These are phyloP conservation scores for Sugiyamaella sp. DNA, from an alignment of 1,139 yeast genomes.

Conservation along the genomic window DNA sequence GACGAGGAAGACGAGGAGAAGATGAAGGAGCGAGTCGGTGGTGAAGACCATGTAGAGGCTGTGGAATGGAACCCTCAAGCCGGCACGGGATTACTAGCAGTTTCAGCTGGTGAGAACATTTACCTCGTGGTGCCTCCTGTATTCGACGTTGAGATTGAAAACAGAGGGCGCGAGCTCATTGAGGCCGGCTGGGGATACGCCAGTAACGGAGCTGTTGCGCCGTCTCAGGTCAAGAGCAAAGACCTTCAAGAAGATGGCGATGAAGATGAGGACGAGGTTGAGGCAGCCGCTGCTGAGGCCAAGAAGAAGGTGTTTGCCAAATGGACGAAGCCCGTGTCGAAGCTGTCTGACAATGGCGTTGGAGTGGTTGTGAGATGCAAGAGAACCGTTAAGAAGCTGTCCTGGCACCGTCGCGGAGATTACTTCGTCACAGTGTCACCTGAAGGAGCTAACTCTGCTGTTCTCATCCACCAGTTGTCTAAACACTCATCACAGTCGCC, in stretches of 20 bases:
- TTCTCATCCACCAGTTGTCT: slow-evolving; percentile 89
- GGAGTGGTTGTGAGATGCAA: slow-evolving; percentile 70
- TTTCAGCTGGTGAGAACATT: slow-evolving; percentile 79
- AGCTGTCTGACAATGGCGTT: slow-evolving; percentile 66
- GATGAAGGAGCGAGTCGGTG: slow-evolving; percentile 29
- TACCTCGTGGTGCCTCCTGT: slow-evolving; percentile 86
- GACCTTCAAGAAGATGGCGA: slow-evolving; percentile 31
- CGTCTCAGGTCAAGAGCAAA: slow-evolving; percentile 30
- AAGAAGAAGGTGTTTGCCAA: slow-evolving; percentile 65
- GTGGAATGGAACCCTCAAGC: slow-evolving; percentile 86
- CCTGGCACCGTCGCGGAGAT: slow-evolving; percentile 99
- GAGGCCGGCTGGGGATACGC: slow-evolving; percentile 95
- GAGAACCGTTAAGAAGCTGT: slow-evolving; percentile 74
- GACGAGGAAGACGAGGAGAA: slow-evolving; percentile 45
- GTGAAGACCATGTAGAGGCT: slow-evolving; percentile 77
- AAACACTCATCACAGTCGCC: slow-evolving; percentile 98
- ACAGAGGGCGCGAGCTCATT: slow-evolving; percentile 72
- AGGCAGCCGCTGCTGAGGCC: slow-evolving; percentile 42
- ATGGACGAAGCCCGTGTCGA: slow-evolving; percentile 81
- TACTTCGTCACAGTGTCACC: slow-evolving; percentile 94
- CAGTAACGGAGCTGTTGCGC: slow-evolving; percentile 38
- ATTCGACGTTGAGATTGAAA: slow-evolving; percentile 86
- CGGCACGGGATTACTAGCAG: slow-evolving; percentile 74
- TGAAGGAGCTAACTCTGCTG: slow-evolving; percentile 84
- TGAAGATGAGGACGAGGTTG: slow-evolving; percentile 41